phyloP scores from a whole-genome alignment of 176 grass and related monocot genomes.

The Musa itinerans region DNA sequence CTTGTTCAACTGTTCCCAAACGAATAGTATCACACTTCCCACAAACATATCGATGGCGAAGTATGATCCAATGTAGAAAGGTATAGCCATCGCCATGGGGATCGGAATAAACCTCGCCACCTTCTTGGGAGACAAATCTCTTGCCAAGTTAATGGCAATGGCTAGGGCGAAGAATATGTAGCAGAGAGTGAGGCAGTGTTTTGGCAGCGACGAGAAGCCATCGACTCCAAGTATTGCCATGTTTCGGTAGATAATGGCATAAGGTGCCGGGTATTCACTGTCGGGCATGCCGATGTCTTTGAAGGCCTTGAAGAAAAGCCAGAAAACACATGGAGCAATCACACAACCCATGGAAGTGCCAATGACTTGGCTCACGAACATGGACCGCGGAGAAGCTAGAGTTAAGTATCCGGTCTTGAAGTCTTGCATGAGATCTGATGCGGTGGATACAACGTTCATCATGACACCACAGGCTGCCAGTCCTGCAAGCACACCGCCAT shows the following conservation, averaged over 20 bases:
- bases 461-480: constrained; percentile 68
- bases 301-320: constrained; percentile 54
- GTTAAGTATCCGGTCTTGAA: constrained; percentile 82
- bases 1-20: constrained; percentile 39
- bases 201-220: constrained; percentile 34
- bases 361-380: constrained; percentile 71
- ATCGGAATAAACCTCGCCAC: constrained; percentile 35
- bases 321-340: constrained; percentile 44
- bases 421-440: constrained; percentile 75
- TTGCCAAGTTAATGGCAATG: constrained; percentile 28
- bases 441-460: constrained; percentile 64
- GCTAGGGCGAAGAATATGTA: constrained; percentile 32
- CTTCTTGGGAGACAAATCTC: constrained; percentile 27
- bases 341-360: constrained; percentile 61
- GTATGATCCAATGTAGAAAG: constrained; percentile 49
- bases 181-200: constrained; percentile 35
- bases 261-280: constrained; percentile 45
- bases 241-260: constrained; percentile 44
- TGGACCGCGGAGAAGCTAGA: constrained; percentile 55
- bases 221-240: constrained; percentile 48
- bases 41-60: constrained; percentile 53
- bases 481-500: constrained; percentile 47
- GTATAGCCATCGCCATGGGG: constrained; percentile 52
- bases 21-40: constrained; percentile 31
- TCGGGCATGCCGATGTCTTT: constrained; percentile 19